Base-by-base conservation (phyloP, 805 yeast species). In the Candida easanensis region DNA sequence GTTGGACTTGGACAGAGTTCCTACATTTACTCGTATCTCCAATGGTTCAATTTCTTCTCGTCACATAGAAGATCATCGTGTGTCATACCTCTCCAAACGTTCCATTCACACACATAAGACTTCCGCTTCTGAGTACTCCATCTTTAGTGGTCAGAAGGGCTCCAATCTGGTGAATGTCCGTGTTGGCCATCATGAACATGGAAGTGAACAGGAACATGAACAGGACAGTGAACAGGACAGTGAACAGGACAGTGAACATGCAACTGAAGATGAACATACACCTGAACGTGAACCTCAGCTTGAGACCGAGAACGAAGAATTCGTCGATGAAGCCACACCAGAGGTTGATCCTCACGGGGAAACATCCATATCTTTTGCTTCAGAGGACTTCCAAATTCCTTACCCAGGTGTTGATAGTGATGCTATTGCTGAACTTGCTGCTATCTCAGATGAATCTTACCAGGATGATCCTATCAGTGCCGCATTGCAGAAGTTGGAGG, bases 401-500 rank as follows among this genome's bases (percentile, higher is more conserved):
- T 70, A 66, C 45, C 74, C 74, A 15, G 80, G 80, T 13, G 66
- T 74, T 39, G 68, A 76, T 23, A 64, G 70, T n/a, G 76, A 73
- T 4, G 83, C 80, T 2, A 80, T 85, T 36, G 84, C 84, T 33
- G 88, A 82, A 55, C 71, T 89, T 37, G 95, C 95, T 1, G 84
- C 85, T 5, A 79, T 90, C 39, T 91, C 97, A 0, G 97, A 91
- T 60, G 89, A 84, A 36, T 72, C 81, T 0, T 67, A 76, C 33
- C 71, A 68, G 31, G 78, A 74, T 15, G 86, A 88, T 62, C 96
- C 96, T 0, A 69, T 89, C 13, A 74, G 72, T 39, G 78, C 80
- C 36, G 89, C 98, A 0, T 68, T 90, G 52, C 70, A 70, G 64
- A 90, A 85, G 63, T 68, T 91, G 23, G 95, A 87, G 63, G 98